A percentile compares a stretch with the other conserved stretches of the same genome.
Evolutionary conservation across 768 basidiomycete species (phyloP).

Genomic region (Sporobolomyces roseus): DNA sequence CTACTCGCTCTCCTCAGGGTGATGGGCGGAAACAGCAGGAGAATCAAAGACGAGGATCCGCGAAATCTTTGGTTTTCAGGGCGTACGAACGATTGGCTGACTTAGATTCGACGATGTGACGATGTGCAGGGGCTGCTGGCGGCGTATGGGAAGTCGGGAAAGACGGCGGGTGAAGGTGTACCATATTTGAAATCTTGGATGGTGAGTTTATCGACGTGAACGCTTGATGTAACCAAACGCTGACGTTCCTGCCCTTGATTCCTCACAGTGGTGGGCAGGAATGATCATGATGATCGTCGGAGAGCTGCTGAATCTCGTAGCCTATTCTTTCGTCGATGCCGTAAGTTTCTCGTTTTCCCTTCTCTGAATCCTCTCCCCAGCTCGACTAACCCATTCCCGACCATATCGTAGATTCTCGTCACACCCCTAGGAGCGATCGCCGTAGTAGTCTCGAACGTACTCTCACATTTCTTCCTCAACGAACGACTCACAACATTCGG

Average conservation of each 20-base stretch:
- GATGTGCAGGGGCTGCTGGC: conserved; percentile 39
- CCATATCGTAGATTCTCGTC: conserved; percentile 62
- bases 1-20: neutral
- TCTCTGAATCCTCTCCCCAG: neutral
- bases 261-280: conserved; percentile 7
- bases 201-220: conserved; percentile 53
- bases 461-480: conserved; percentile 88
- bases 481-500: conserved; percentile 88
- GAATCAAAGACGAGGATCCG: too few relatives aligned
- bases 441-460: conserved; percentile 76
- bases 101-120: too few relatives aligned
- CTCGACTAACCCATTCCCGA: neutral
- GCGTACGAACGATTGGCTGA: too few relatives aligned
- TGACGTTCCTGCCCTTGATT: too few relatives aligned
- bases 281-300: conserved; percentile 81
- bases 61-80: too few relatives aligned
- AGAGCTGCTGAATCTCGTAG: conserved; percentile 48
- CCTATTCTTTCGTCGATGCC: conserved; percentile 45
- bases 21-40: neutral
- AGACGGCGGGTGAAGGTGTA: conserved; percentile 72
- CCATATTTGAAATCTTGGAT: conserved; percentile 79
- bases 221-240: conserved; percentile 41
- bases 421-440: conserved; percentile 94
- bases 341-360: conserved; percentile 7
- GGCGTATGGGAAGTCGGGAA: conserved; percentile 45